Evolutionary conservation across 2,329 filamentous ascomycete species (phyloP), one percentile per base, ranked within the genome.

Genomic region (Lecanicillium sp.): DNA sequence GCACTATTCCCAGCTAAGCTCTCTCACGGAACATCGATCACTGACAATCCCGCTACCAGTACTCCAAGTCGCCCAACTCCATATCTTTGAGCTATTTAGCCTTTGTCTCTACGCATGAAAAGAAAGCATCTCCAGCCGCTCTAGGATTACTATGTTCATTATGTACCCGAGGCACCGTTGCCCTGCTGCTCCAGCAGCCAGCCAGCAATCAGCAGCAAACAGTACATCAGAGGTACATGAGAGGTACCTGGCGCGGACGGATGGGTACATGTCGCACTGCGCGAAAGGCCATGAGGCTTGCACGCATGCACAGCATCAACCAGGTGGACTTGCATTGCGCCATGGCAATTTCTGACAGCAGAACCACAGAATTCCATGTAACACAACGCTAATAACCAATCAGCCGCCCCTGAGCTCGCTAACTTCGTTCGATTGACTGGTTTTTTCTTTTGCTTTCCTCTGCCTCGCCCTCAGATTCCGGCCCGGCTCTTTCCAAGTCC

Each of bases 401-500:
- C 44, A 48, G 7, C 26, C 7, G 26, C 26, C 17, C 21, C 12
- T 40, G n/a, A 11, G 14, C 15, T 41, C 21, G 10, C 36, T 15
- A 35, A 20, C 23, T 21, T 5, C 36, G 24, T 35, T 12, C 17
- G 30, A n/a, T n/a, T 11, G n/a, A 5, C 26, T 6, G 6, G 5
- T 5, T 27, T 23, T 37, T 19, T 14, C 29, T 17, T 24, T 33
- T 21, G 43, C 26, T n/a, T 21, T 33, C n/a, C 21, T 19, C 21
- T 8, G 26, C 30, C 42, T 29, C 45, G 38, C n/a, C n/a, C n/a
- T n/a, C n/a, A 48, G 45, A 48, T 36, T 48, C n/a, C n/a, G n/a
- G n/a, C n/a, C n/a, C n/a, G n/a, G n/a, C n/a, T n/a, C n/a, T n/a
- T n/a, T n/a, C n/a, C n/a, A n/a, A n/a, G n/a, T n/a, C n/a, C n/a